Evolutionary conservation across 768 basidiomycete genomes (phyloP), one percentile per base, ranked within the genome.

Genomic region (Suillus alpinus): DNA sequence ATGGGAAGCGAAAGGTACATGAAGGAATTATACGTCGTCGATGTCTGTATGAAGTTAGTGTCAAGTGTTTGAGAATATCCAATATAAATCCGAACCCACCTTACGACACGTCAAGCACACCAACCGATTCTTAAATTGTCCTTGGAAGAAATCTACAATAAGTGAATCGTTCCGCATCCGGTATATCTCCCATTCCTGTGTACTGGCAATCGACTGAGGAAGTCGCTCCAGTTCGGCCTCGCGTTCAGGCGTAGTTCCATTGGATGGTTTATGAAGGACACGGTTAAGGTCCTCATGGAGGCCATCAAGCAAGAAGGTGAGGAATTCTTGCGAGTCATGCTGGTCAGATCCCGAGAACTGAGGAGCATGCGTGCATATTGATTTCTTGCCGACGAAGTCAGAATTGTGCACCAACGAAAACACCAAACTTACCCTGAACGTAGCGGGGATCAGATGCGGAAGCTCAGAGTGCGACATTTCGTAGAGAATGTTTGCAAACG

Each of bases 241-340:
- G 59, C 90, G 83, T 68, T 90, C 88, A 0, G 91, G 86, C 9
- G 90, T 89, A 4, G 82, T 78, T 39, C 83, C 82, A 52, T 83
- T 78, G 5, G 77, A 73, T 4, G 89, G 89, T 66, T 89, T 91
- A n/a, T 82, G 74, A 57, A 95, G 79, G 23, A 98, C 79, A 16
- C 92, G 84, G 69, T 94, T 94, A 56, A 95, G 80, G 70, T 94
- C 92, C 68, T 95, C 94, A 68, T 95, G 92, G 31, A 94, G 85
- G 16, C 91, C 92, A 69, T 98, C 97, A 58, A 99, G 81, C 31
- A 99, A 81, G 79, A 96, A 95, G 26, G 87, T 91, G 43, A 99
- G 80, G 74, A 98, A 97, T 75, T 99, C 96, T 73, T 98, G 97
- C 23, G 95, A 95, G 74, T 99, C 96, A 67, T 99, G 96, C 71